Base-by-base conservation (phyloP, 352 stramenopile genomes). In the Globisporangium barbulae region DNA sequence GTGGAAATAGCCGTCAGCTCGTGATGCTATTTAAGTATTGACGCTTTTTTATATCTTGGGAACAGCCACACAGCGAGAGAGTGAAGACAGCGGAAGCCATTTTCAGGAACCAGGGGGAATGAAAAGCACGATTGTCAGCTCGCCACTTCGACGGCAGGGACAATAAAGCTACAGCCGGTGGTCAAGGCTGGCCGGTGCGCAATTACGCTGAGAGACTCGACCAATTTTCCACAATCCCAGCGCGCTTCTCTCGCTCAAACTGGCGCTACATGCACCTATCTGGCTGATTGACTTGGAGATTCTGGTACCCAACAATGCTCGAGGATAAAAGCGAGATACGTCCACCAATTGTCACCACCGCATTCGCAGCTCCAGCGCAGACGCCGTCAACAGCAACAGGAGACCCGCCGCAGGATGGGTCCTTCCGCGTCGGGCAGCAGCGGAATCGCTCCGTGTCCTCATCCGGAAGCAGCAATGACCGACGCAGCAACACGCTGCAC, bases 401-500 rank as follows among this genome's bases (percentile, higher is more conserved):
- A 22, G 53, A 39, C 28, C 22, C 41, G 12, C 31, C 37, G 13
- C 25, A 5, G 4, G 53, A 67, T 33, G 42, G 52, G 17, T 67
- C 61, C 1, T 56, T 61, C 63, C 54, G 63, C 45, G 41, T 63
- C n/a, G 54, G 48, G 2, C 54, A 63, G 5, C 54, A 63, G 28
- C 50, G 39, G 47, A 68, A 52, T 45, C 55, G 35, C 25, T 68
- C 63, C 2, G 39, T 47, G 21, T 67, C 55, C 5, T 75, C 67
- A 4, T 77, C 72, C 0, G 67, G 67, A 8, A 79, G 72, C 28
- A 68, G 62, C 44, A 71, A 68, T 15, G 68, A 74, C 22, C 63
- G 71, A 5, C 70, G 68, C 31, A 76, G 65, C 56, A 67, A 68
- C 22, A 9, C 69, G 25, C 61, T 72, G 17, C 73, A 81, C 56